Evolutionary conservation across 495 filamentous ascomycete genomes (phyloP).

Genomic region (Penicillium psychrofluorescens): DNA sequence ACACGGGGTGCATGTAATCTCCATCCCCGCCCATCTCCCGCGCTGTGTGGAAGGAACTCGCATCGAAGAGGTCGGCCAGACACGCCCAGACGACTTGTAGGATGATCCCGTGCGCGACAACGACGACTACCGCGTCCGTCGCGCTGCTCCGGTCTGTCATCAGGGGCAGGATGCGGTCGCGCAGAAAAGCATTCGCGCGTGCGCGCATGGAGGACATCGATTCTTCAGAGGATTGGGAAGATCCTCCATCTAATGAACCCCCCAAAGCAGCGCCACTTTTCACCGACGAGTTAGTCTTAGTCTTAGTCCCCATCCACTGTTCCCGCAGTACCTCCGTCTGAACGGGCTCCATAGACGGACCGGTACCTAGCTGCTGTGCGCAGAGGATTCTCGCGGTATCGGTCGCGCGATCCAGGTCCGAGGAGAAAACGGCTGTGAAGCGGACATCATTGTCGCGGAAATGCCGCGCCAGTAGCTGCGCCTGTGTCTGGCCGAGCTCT

Average conservation of each 20-base stretch:
- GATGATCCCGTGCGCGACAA: conserved; percentile 76
- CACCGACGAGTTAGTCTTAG: no score
- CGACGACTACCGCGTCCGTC: conserved; percentile 35
- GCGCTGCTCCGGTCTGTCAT: conserved; percentile 23
- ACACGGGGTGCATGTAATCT: conserved; percentile 22
- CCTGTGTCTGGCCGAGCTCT: conserved; percentile 68
- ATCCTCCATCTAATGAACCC: no score
- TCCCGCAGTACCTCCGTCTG: conserved; percentile 11
- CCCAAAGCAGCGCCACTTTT: no score
- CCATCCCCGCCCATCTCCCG: conserved; percentile 6
- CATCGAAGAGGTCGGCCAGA: conserved; percentile 47
- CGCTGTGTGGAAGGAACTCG: conserved; percentile 23
- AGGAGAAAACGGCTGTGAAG: conserved; percentile 64
- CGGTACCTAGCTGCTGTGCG: conserved; percentile 33
- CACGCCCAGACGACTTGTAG: conserved; percentile 57
- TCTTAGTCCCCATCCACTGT: conserved; percentile 8
- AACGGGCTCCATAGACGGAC: conserved; percentile 2
- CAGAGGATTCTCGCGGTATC: conserved; percentile 62
- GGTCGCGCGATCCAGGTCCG: conserved; percentile 62
- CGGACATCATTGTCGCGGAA: conserved; percentile 22
- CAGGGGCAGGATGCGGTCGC: conserved; percentile 48
- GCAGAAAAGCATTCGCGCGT: conserved; percentile 57
- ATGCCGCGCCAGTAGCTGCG: conserved; percentile 46
- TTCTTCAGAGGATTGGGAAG: conserved; percentile 7
- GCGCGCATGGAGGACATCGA: conserved; percentile 51